These are phyloP conservation scores for Phytophthora pistaciae DNA, from an alignment of 352 stramenopile genomes.

Conservation along the genomic window DNA sequence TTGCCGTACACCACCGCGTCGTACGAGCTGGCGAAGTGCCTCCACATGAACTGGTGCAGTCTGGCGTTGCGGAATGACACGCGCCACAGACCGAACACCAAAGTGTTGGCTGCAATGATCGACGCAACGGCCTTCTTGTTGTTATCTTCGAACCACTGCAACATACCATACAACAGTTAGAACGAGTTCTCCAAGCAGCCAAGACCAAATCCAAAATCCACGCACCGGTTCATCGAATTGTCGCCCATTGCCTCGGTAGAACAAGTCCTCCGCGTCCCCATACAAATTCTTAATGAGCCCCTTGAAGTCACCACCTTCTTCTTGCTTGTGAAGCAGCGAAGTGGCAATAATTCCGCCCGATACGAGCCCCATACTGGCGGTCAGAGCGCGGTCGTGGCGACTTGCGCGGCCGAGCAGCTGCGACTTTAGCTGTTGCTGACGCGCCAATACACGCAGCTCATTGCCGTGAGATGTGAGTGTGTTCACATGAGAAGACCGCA, in stretches of 20 bases:
- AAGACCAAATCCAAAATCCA: background rate
- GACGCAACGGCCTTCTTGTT: slow-evolving; percentile 69
- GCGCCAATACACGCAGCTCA: slow-evolving; percentile 19
- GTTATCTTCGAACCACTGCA: slow-evolving; percentile 64
- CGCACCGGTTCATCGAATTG: slow-evolving; percentile 35
- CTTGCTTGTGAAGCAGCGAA: slow-evolving; percentile 25
- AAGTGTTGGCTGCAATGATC: slow-evolving; percentile 74
- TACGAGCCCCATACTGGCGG: slow-evolving; percentile 60
- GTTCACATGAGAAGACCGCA: slow-evolving; percentile 21
- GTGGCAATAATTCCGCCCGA: slow-evolving; percentile 57
- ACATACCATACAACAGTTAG: slow-evolving; percentile 9
- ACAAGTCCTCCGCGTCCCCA: slow-evolving; percentile 36
- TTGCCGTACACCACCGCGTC: slow-evolving; percentile 69
- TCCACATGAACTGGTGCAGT: slow-evolving; percentile 83
- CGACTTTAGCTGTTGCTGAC: slow-evolving; percentile 28
- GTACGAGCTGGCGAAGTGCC: slow-evolving; percentile 87
- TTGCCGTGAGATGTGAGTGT: slow-evolving; percentile 15
- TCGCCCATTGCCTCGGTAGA: slow-evolving; percentile 31
- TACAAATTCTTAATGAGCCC: slow-evolving; percentile 37
- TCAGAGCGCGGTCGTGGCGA: slow-evolving; percentile 52
- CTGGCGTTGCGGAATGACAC: slow-evolving; percentile 54
- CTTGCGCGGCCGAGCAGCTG: slow-evolving; percentile 21
- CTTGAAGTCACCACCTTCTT: slow-evolving; percentile 7
- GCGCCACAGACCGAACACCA: slow-evolving; percentile 81
- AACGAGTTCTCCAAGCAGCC: background rate